Evolutionary conservation across 371 early-diverging fungal species (phyloP).

Genomic region (Batkoa obscura): DNA sequence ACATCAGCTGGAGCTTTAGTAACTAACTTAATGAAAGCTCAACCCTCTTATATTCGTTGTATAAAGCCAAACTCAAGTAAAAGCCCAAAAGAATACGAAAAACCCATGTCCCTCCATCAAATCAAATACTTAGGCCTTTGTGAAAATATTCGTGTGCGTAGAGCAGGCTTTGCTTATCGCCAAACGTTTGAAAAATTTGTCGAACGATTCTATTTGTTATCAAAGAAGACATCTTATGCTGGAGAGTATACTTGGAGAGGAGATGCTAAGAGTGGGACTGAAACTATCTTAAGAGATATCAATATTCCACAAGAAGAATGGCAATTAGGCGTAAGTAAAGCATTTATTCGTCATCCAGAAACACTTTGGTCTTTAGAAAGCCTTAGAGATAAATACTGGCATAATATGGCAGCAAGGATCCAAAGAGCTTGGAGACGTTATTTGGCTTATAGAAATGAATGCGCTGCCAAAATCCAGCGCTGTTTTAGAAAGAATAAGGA

Average conservation of each 20-base stretch:
- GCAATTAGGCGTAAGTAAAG: slow-evolving; percentile 87
- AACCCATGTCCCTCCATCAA: slow-evolving; percentile 84
- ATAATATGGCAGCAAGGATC: slow-evolving; percentile 86
- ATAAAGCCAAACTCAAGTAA: slow-evolving; percentile 97
- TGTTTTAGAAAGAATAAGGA: slow-evolving; percentile 78
- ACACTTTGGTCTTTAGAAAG: slow-evolving; percentile 86
- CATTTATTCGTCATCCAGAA: slow-evolving; percentile 90
- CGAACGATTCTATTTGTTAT: slow-evolving; percentile 59
- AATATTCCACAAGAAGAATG: slow-evolving; percentile 76
- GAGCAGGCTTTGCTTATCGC: slow-evolving; percentile 91
- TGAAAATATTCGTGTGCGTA: slow-evolving; percentile 94
- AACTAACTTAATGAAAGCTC: slow-evolving; percentile 78
- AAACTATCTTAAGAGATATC: slow-evolving; percentile 66
- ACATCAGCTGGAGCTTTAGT: slow-evolving; percentile 44
- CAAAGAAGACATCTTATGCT: slow-evolving; percentile 61
- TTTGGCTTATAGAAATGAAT: slow-evolving; percentile 46
- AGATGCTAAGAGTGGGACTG: slow-evolving; percentile 40
- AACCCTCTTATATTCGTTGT: slow-evolving; percentile 96
- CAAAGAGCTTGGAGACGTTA: slow-evolving; percentile 79
- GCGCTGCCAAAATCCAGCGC: slow-evolving; percentile 57
- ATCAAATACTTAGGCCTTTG: slow-evolving; percentile 87
- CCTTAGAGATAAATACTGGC: slow-evolving; percentile 87
- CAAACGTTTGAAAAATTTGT: slow-evolving; percentile 81
- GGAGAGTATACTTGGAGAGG: slow-evolving; percentile 78
- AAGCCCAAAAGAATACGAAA: slow-evolving; percentile 74